Conservation (phyloP, 768 basidiomycete species). For the Saitozyma sp. region DNA sequence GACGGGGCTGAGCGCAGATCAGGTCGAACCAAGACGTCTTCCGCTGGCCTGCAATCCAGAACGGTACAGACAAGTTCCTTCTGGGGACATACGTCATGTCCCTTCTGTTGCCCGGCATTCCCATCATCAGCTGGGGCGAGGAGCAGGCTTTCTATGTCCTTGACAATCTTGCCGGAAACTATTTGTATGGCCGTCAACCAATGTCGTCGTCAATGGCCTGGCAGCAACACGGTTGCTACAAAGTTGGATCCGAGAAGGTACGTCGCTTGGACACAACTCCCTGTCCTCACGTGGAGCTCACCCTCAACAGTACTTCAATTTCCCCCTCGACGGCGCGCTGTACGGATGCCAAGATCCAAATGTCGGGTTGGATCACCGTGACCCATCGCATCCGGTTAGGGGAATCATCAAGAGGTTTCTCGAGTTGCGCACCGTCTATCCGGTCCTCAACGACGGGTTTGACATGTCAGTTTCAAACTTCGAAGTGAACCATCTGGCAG, state of each 20-base stretch:
- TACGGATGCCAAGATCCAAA: constrained; percentile 84
- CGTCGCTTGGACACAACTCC: no score
- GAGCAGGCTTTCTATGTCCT: constrained; percentile 82
- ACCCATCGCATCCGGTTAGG: constrained; percentile 76
- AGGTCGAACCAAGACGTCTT: constrained; percentile 91
- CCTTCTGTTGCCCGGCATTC: constrained; percentile 82
- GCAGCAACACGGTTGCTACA: constrained; percentile 91
- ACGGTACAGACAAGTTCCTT: constrained; percentile 74
- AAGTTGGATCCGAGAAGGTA: constrained; percentile 81
- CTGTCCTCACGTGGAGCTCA: no score
- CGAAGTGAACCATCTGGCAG: no score
- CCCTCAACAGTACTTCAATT: constrained; percentile 93
- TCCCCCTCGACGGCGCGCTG: constrained; percentile 74
- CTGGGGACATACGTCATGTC: constrained; percentile 76
- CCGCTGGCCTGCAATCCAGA: constrained; percentile 85
- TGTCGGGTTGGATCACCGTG: constrained; percentile 93
- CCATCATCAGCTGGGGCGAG: constrained; percentile 84
- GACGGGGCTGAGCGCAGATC: no score
- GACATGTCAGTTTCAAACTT: no score
- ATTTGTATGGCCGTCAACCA: constrained; percentile 83
- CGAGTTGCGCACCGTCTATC: constrained; percentile 67
- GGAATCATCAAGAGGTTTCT: constrained; percentile 73
- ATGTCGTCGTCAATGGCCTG: constrained; percentile 82
- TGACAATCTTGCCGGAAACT: constrained; percentile 86
- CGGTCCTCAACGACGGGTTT: constrained; percentile 80